phyloP scores from a whole-genome alignment of 805 yeast genomes.

The Danielia oregonensis region DNA sequence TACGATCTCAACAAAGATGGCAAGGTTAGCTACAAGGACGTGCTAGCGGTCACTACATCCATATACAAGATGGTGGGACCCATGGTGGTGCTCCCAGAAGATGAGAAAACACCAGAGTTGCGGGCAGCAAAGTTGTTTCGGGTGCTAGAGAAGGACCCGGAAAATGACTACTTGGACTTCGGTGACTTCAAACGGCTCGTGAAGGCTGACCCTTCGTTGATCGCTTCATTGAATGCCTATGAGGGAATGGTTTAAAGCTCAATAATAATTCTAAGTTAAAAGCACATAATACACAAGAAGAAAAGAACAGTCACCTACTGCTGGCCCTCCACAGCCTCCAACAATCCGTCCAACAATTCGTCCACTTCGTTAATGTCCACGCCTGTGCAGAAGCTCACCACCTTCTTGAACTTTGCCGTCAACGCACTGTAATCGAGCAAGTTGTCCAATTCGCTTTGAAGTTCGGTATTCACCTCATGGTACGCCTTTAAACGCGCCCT shows the following conservation, averaged over 20 bases:
- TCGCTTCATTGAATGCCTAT: constrained; percentile 72
- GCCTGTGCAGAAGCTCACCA: constrained; percentile 86
- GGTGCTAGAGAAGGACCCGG: constrained; percentile 65
- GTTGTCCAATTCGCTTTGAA: constrained; percentile 49
- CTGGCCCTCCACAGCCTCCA: constrained; percentile 83
- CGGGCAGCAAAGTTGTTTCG: constrained; percentile 79
- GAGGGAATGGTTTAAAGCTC: constrained; percentile 65
- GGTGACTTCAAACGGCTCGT: constrained; percentile 84
- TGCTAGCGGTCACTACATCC: constrained; percentile 74
- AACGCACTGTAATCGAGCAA: constrained; percentile 44
- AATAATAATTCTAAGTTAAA: neutral
- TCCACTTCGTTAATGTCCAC: constrained; percentile 81
- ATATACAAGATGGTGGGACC: constrained; percentile 95
- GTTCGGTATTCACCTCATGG: constrained; percentile 57
- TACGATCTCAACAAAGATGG: constrained; percentile 86
- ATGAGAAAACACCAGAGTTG: constrained; percentile 87
- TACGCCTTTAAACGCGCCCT: constrained; percentile 83
- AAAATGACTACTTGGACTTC: constrained; percentile 60
- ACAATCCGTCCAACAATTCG: constrained; percentile 72
- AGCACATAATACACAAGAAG: neutral
- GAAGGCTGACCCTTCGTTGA: constrained; percentile 72
- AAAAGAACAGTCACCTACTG: constrained; percentile 17
- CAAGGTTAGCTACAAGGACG: constrained; percentile 67
- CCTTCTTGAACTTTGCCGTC: constrained; percentile 72
- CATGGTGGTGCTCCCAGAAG: constrained; percentile 84